A percentile compares a stretch with the other conserved stretches of the same genome.
phyloP scores from a whole-genome alignment of 2,329 filamentous ascomycete species.

The Aspergillus piperis region DNA sequence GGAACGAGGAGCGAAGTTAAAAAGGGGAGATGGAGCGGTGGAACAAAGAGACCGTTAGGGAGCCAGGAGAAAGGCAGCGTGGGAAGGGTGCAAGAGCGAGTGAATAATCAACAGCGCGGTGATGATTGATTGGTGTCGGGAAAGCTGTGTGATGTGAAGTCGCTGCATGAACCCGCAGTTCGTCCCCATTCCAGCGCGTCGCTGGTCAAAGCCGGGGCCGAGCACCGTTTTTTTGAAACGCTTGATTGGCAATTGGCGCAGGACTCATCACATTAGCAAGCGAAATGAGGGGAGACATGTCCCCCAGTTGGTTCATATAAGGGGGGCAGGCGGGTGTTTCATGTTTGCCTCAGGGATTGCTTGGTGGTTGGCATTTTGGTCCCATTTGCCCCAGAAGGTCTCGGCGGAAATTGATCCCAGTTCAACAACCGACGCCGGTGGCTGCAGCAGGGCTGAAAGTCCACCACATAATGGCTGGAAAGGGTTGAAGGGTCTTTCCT shows the following conservation, averaged over 20 bases:
- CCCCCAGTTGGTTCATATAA: neutral
- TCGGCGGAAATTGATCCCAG: neutral
- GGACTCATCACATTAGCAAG: neutral
- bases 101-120: neutral
- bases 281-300: conserved; percentile 1
- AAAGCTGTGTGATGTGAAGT: neutral
- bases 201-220: neutral
- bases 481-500: too few species aligned
- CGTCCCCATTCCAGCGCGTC: conserved; percentile 3
- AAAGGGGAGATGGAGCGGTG: neutral
- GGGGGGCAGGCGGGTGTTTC: conserved; percentile 4
- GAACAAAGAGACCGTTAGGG: neutral
- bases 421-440: too few species aligned
- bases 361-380: too few species aligned
- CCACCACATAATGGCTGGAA: too few species aligned
- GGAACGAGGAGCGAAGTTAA: neutral
- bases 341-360: neutral
- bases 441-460: too few species aligned
- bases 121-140: conserved; percentile 2
- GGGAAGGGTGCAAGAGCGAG: neutral
- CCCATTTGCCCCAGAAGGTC: neutral
- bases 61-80: neutral
- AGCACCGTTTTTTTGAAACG: neutral
- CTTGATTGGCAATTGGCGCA: conserved; percentile 1
- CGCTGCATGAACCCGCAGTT: conserved; percentile 7